Conservation (phyloP, 441 rosid species). For the California macrophylla region DNA sequence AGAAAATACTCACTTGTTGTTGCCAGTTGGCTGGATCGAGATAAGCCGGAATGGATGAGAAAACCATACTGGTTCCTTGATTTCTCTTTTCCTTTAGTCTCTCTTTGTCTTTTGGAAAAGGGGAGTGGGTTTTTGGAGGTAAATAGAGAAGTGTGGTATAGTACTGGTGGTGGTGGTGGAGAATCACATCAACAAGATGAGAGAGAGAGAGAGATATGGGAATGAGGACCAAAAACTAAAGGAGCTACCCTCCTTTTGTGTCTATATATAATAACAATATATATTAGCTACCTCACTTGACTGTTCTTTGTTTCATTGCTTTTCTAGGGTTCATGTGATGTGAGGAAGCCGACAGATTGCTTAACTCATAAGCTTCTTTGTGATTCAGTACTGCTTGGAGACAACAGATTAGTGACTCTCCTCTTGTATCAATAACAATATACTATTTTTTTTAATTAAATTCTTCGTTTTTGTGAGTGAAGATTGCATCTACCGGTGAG, state of each 20-base stretch:
- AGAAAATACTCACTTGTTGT: slow-evolving; percentile 52
- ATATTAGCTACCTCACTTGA: slow-evolving; percentile 7
- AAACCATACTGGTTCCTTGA: slow-evolving; percentile 43
- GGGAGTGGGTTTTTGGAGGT: slow-evolving; percentile 34
- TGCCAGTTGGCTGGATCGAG: slow-evolving; percentile 97
- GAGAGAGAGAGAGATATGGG: slow-evolving; percentile 20
- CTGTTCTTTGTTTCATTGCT: slow-evolving; percentile 37
- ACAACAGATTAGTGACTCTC: slow-evolving; percentile 19
- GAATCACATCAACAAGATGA: slow-evolving; percentile 40
- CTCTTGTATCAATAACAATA: too few species aligned
- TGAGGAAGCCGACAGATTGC: slow-evolving; percentile 28
- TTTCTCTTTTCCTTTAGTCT: slow-evolving; percentile 22
- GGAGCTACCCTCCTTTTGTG: slow-evolving; percentile 30
- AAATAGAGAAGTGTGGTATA: too few species aligned
- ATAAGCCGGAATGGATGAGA: slow-evolving; percentile 74
- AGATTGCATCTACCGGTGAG: background rate
- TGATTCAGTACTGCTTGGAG: slow-evolving; percentile 13
- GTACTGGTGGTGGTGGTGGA: slow-evolving; percentile 25
- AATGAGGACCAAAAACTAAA: slow-evolving; percentile 35
- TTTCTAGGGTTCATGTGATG: slow-evolving; percentile 39
- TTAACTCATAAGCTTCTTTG: slow-evolving; percentile 49
- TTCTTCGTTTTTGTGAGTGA: background rate
- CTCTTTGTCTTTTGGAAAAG: slow-evolving; percentile 42
- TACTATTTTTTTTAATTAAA: slow-evolving; percentile 9
- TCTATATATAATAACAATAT: slow-evolving; percentile 18